phyloP scores from a whole-genome alignment of 495 filamentous ascomycete species.

The Neurospora intermedia region DNA sequence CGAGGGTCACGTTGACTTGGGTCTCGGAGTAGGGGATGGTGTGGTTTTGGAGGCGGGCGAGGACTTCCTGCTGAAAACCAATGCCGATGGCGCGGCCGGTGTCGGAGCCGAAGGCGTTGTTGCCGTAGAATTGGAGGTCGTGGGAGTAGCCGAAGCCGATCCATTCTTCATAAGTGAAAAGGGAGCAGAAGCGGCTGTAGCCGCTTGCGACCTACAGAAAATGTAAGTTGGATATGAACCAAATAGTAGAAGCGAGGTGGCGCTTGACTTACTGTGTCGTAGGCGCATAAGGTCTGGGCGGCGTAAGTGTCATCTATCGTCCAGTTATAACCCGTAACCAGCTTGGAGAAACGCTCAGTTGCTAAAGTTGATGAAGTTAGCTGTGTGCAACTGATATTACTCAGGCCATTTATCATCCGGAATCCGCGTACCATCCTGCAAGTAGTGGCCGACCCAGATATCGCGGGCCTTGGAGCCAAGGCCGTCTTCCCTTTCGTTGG shows the following conservation, averaged over 20 bases:
- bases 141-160: constrained; percentile 58
- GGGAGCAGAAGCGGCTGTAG: constrained; percentile 58
- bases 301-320: constrained; percentile 40
- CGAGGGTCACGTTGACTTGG: constrained; percentile 59
- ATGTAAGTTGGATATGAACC: constrained; percentile 8
- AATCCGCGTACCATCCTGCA: constrained; percentile 17
- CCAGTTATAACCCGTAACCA: constrained; percentile 41
- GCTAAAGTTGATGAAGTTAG: constrained; percentile 13
- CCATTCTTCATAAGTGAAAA: constrained; percentile 67
- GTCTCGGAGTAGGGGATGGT: constrained; percentile 39
- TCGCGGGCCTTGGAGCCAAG: constrained; percentile 38
- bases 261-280: constrained; percentile 43
- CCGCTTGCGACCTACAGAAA: constrained; percentile 36
- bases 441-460: constrained; percentile 47
- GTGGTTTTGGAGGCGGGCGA: constrained; percentile 47
- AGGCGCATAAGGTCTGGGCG: constrained; percentile 65
- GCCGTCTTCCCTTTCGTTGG: constrained; percentile 46
- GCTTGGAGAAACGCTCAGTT: constrained; percentile 33
- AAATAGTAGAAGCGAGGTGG: constrained; percentile 34
- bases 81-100: constrained; percentile 52
- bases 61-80: constrained; percentile 52
- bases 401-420: not conserved
- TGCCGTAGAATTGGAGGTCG: constrained; percentile 50
- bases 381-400: not conserved
- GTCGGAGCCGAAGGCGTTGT: constrained; percentile 48